A percentile compares a stretch with the other conserved stretches of the same genome.
Evolutionary conservation across 441 rosid genomes (phyloP).

Genomic region (Adansonia madagascariensis): DNA sequence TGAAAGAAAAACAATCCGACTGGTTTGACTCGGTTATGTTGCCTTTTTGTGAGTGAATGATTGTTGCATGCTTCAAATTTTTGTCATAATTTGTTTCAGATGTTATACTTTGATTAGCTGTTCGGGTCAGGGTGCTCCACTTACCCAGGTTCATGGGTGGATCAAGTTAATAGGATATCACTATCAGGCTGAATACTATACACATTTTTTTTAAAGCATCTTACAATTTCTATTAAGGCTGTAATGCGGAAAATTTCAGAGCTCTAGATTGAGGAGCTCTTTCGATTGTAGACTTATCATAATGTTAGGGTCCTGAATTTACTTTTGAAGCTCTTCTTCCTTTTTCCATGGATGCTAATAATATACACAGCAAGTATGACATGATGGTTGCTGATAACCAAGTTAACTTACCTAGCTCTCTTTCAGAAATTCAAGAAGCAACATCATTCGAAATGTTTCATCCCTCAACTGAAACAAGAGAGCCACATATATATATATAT

Average conservation of each 20-base stretch:
- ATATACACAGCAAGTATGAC: not conserved
- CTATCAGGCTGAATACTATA: too few species aligned
- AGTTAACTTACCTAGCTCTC: not conserved
- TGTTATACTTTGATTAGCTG: not conserved
- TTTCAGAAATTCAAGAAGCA: not conserved
- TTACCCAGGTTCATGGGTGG: constrained; percentile 71
- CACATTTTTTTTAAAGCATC: too few species aligned
- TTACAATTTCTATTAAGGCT: not conserved
- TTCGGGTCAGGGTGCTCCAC: constrained; percentile 61
- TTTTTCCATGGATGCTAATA: not conserved
- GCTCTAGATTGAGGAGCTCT: too few species aligned
- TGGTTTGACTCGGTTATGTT: not conserved
- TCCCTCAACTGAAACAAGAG: not conserved
- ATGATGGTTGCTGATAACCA: not conserved
- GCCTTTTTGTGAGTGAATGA: not conserved
- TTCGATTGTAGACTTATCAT: too few species aligned
- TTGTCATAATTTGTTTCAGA: not conserved
- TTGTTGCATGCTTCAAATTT: not conserved
- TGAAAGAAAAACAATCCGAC: not conserved
- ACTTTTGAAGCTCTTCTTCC: not conserved
- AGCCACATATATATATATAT: too few species aligned
- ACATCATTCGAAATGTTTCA: not conserved
- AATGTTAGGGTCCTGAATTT: not conserved
- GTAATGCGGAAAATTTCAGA: not conserved
- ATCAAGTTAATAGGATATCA: constrained; percentile 78